These are phyloP conservation scores for Colletotrichum orchidophilum DNA, from an alignment of 2,329 filamentous ascomycete species.

Conservation along the genomic window DNA sequence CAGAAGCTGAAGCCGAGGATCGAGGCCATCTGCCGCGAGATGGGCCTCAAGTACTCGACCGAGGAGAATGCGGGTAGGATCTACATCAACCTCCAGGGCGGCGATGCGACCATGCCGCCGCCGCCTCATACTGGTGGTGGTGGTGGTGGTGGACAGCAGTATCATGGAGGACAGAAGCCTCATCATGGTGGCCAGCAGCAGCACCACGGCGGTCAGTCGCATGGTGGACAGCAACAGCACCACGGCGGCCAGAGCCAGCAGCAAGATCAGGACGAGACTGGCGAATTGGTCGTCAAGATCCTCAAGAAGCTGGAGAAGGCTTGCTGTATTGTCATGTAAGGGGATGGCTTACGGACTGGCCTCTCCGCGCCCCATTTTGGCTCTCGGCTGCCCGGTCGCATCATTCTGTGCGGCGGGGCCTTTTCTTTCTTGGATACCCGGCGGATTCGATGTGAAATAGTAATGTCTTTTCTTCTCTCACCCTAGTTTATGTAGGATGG, in stretches of 20 bases:
- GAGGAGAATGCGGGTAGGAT: constrained; percentile 92
- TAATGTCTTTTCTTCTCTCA: constrained; percentile 15
- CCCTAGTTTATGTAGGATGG: not conserved
- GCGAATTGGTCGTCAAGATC: constrained; percentile 69
- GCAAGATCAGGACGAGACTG: constrained; percentile 60
- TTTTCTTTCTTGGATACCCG: constrained; percentile 2
- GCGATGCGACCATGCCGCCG: constrained; percentile 61
- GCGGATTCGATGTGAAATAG: not conserved
- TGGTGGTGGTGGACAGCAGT: constrained; percentile 51
- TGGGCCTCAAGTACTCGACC: constrained; percentile 83
- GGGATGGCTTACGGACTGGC: not conserved
- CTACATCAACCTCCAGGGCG: constrained; percentile 85
- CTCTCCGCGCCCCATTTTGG: not conserved
- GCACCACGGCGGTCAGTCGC: constrained; percentile 49
- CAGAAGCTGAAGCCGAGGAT: constrained; percentile 97
- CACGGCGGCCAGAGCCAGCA: constrained; percentile 50
- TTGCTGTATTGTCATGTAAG: constrained; percentile 81
- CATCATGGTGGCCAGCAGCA: constrained; percentile 50
- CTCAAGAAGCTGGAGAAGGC: constrained; percentile 72
- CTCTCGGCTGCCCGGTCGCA: not conserved
- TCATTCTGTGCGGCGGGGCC: not conserved
- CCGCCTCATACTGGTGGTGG: constrained; percentile 50
- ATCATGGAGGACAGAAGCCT: constrained; percentile 54
- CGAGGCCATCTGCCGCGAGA: constrained; percentile 83
- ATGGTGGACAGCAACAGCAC: constrained; percentile 49